These are phyloP conservation scores for Kazachstania sp. DNA, from an alignment of 1,139 yeast species.

Conservation along the genomic window DNA sequence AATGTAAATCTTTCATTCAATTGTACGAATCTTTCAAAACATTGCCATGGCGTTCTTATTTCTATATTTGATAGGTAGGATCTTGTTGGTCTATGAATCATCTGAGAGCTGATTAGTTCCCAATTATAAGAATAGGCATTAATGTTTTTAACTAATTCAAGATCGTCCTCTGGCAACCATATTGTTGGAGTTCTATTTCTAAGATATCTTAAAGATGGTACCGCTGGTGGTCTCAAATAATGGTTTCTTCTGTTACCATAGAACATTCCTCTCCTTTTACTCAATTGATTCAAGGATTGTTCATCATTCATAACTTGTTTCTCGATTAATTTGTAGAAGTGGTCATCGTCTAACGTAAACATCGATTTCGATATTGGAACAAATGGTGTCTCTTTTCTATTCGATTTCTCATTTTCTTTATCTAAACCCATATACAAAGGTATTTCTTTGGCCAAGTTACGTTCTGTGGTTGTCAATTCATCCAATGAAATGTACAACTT, in stretches of 20 bases:
- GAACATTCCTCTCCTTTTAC: conserved; percentile 32
- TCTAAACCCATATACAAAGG: conserved; percentile 45
- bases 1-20: conserved; percentile 80
- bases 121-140: conserved; percentile 88
- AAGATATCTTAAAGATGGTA: conserved; percentile 72
- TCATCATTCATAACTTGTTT: conserved; percentile 40
- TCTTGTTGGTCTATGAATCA: conserved; percentile 55
- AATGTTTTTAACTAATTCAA: conserved; percentile 65
- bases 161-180: conserved; percentile 94
- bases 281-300: conserved; percentile 28
- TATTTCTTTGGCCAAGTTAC: conserved; percentile 44
- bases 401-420: conserved; percentile 25
- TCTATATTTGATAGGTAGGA: conserved; percentile 81
- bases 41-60: conserved; percentile 96
- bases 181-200: conserved; percentile 83
- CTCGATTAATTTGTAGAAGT: conserved; percentile 53
- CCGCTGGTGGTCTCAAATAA: conserved; percentile 70
- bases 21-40: conserved; percentile 93
- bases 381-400: conserved; percentile 28
- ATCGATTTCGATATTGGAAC: conserved; percentile 55
- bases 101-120: conserved; percentile 80
- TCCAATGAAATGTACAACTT: conserved; percentile 46
- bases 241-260: conserved; percentile 49
- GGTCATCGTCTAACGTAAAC: conserved; percentile 54
- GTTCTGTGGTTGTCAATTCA: conserved; percentile 47